A percentile compares a stretch with the other conserved stretches of the same genome.
phyloP scores from a whole-genome alignment of 2,329 filamentous ascomycete species.

The Pestalotiopsis sp. region DNA sequence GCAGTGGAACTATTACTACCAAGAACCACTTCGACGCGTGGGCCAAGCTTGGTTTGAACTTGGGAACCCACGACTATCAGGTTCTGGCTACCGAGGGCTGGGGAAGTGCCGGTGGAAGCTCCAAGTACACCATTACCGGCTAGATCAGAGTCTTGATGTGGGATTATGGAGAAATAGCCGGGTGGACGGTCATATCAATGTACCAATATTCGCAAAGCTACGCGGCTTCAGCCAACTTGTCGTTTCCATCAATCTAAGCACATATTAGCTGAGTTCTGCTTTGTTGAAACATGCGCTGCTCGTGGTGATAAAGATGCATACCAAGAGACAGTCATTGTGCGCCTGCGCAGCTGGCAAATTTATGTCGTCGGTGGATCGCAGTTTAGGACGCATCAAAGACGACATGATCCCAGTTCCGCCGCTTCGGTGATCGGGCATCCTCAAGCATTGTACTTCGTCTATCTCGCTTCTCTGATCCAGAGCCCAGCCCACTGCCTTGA shows the following conservation, averaged over 20 bases:
- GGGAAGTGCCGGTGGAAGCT: constrained; percentile 30
- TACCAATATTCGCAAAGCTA: background rate
- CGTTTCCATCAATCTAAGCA: background rate
- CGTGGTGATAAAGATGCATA: no score
- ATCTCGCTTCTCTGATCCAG: constrained; percentile 8
- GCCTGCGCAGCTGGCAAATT: no score
- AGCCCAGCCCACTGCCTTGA: background rate
- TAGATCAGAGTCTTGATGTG: background rate
- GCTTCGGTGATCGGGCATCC: constrained; percentile 12
- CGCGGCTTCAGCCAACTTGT: background rate
- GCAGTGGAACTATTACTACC: constrained; percentile 49
- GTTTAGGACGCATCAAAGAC: constrained; percentile 12
- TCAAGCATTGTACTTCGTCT: constrained; percentile 6
- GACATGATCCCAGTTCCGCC: constrained; percentile 17
- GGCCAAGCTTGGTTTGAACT: constrained; percentile 45
- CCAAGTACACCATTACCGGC: constrained; percentile 29
- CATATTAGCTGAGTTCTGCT: background rate
- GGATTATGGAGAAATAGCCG: background rate
- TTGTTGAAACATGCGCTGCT: no score
- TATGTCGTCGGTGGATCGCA: background rate
- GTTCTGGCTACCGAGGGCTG: constrained; percentile 55
- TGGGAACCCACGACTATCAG: constrained; percentile 53
- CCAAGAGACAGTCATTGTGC: no score
- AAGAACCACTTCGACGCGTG: constrained; percentile 56
- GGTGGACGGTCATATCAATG: background rate